These are phyloP conservation scores for Trametes hirsuta DNA, from an alignment of 1,284 basidiomycete genomes.

Conservation along the genomic window DNA sequence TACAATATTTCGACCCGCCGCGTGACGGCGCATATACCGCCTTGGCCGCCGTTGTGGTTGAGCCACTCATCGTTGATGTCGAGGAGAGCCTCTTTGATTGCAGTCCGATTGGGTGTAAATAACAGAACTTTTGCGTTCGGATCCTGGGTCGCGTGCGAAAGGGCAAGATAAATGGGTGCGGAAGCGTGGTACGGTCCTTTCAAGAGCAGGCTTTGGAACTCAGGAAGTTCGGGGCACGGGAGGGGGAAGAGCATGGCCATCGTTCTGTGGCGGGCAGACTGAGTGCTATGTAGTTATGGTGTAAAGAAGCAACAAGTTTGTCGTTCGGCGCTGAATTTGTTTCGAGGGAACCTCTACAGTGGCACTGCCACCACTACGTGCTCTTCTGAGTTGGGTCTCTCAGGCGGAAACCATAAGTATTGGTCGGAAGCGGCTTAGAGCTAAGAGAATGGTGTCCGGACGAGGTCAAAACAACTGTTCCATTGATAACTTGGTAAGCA, in stretches of 20 bases:
- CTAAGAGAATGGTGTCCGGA: too few species aligned
- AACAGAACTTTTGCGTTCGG: conserved; percentile 47
- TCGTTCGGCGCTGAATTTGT: too few species aligned
- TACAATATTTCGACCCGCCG: conserved; percentile 60
- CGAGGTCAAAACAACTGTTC: too few species aligned
- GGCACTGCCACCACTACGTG: too few species aligned
- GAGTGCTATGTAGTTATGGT: not conserved
- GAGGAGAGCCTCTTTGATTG: conserved; percentile 45
- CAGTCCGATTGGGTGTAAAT: conserved; percentile 52
- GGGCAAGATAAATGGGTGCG: conserved; percentile 43
- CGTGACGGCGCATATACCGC: conserved; percentile 43
- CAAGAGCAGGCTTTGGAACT: conserved; percentile 37
- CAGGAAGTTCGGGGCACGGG: conserved; percentile 33
- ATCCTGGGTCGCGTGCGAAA: conserved; percentile 47
- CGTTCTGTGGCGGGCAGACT: not conserved
- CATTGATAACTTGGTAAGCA: too few species aligned
- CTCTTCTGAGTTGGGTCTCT: too few species aligned
- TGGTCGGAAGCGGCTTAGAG: too few species aligned
- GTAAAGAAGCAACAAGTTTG: not conserved
- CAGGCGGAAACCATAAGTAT: too few species aligned
- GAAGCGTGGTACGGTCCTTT: conserved; percentile 41
- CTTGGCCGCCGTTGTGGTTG: conserved; percentile 46
- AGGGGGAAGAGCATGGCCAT: conserved; percentile 35
- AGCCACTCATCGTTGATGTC: conserved; percentile 63
- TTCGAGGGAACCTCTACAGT: too few species aligned